phyloP scores from a whole-genome alignment of 345 rosid species.

The Limnanthes douglasii region DNA sequence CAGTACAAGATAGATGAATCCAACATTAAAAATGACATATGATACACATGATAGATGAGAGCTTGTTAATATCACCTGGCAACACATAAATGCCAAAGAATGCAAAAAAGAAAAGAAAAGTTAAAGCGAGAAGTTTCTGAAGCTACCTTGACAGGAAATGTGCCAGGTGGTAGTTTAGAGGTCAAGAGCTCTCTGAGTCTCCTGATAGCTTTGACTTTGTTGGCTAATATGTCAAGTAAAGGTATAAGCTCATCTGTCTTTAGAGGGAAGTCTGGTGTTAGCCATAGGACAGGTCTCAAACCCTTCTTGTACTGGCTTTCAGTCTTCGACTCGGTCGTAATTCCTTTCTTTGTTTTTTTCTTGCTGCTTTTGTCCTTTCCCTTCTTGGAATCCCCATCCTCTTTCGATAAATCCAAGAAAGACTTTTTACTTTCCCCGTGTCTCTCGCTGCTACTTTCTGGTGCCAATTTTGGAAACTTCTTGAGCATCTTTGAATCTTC shows the following conservation, averaged over 20 bases:
- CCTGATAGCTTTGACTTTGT: slow-evolving; percentile 94
- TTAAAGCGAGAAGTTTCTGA: background rate
- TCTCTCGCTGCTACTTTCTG: slow-evolving; percentile 51
- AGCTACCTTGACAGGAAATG: slow-evolving; percentile 94
- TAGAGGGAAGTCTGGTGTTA: slow-evolving; percentile 89
- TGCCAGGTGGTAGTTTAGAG: slow-evolving; percentile 80
- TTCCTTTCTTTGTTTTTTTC: slow-evolving; percentile 76
- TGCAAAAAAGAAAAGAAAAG: too few relatives aligned
- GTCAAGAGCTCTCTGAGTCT: slow-evolving; percentile 98
- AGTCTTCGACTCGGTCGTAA: slow-evolving; percentile 34
- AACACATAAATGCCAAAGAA: background rate
- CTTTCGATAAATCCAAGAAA: slow-evolving; percentile 31
- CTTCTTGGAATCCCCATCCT: slow-evolving; percentile 55
- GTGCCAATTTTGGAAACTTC: slow-evolving; percentile 58
- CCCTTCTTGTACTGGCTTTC: slow-evolving; percentile 94
- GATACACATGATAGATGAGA: too few relatives aligned
- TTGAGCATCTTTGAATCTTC: slow-evolving; percentile 57
- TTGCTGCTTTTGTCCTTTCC: slow-evolving; percentile 65
- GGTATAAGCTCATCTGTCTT: slow-evolving; percentile 91
- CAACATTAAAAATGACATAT: too few relatives aligned
- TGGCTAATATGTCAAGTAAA: slow-evolving; percentile 88
- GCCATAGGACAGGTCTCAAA: slow-evolving; percentile 88
- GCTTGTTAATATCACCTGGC: too few relatives aligned
- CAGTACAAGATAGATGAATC: background rate
- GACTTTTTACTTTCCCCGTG: slow-evolving; percentile 39